Percentiles rank a stretch among this genome's conserved stretches.
These are phyloP conservation scores for Magnusiomyces tetraspermus DNA, from an alignment of 1,139 yeast species.

Conservation along the genomic window DNA sequence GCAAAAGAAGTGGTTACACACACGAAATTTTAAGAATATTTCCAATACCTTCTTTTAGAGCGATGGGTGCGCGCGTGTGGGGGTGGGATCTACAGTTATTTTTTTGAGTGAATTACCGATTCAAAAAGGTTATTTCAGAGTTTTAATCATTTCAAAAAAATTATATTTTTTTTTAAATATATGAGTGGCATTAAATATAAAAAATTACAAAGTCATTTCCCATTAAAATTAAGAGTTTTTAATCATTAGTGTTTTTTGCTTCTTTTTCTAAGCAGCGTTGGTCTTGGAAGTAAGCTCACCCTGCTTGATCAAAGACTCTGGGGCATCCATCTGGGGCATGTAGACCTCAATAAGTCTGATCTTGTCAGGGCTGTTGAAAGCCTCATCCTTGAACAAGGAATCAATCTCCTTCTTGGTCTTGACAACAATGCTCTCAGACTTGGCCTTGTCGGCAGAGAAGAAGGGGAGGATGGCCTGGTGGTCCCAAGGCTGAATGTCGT, in stretches of 20 bases:
- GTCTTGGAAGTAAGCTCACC: slow-evolving; percentile 68
- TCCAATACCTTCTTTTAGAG: no score
- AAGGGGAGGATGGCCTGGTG: slow-evolving; percentile 58
- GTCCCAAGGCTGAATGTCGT: slow-evolving; percentile 77
- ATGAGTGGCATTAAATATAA: not conserved
- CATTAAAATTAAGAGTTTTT: not conserved
- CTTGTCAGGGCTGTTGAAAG: slow-evolving; percentile 51
- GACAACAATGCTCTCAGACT: slow-evolving; percentile 39
- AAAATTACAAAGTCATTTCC: not conserved
- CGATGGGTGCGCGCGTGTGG: no score
- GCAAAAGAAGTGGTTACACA: no score
- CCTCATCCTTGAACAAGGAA: slow-evolving; percentile 42
- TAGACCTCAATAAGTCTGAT: slow-evolving; percentile 72
- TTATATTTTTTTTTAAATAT: no score
- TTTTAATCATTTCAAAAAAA: no score
- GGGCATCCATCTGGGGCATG: slow-evolving; percentile 78
- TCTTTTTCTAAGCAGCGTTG: slow-evolving; percentile 29
- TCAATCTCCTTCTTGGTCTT: slow-evolving; percentile 61
- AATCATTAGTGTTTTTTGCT: no score
- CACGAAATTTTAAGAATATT: no score
- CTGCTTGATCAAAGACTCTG: slow-evolving; percentile 59
- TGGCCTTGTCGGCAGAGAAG: slow-evolving; percentile 51
- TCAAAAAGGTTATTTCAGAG: no score
- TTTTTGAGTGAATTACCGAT: no score
- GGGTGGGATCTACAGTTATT: no score